Conservation (phyloP, 441 rosid genomes). For the Erodium trifolium region DNA sequence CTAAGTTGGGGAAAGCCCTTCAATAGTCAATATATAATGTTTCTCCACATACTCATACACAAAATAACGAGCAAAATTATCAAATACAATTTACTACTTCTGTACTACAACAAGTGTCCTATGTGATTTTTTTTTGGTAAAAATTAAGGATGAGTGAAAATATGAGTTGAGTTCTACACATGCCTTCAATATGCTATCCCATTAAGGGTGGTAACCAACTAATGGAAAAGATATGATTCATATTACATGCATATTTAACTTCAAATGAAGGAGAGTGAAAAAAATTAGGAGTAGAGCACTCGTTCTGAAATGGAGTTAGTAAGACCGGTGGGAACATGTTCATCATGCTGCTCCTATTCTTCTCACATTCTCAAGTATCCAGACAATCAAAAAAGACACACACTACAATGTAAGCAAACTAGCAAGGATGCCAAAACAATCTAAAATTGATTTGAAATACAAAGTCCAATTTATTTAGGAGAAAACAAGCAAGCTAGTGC, state of each 20-base stretch:
- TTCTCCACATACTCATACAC: background rate
- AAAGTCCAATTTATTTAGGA: background rate
- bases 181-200: background rate
- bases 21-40: background rate
- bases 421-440: background rate
- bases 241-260: background rate
- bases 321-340: background rate
- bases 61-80: background rate
- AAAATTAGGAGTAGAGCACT: background rate
- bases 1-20: background rate
- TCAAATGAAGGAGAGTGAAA: background rate
- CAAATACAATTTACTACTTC: background rate
- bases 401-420: background rate
- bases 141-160: too few species aligned
- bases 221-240: background rate
- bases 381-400: too few species aligned
- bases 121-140: too few species aligned
- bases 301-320: background rate
- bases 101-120: too few species aligned
- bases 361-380: background rate
- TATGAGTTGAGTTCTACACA: background rate
- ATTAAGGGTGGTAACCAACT: background rate
- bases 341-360: background rate
- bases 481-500: background rate
- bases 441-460: background rate